These are phyloP conservation scores for Colletotrichum noveboracense DNA, from an alignment of 2,329 filamentous ascomycete genomes.

Conservation along the genomic window DNA sequence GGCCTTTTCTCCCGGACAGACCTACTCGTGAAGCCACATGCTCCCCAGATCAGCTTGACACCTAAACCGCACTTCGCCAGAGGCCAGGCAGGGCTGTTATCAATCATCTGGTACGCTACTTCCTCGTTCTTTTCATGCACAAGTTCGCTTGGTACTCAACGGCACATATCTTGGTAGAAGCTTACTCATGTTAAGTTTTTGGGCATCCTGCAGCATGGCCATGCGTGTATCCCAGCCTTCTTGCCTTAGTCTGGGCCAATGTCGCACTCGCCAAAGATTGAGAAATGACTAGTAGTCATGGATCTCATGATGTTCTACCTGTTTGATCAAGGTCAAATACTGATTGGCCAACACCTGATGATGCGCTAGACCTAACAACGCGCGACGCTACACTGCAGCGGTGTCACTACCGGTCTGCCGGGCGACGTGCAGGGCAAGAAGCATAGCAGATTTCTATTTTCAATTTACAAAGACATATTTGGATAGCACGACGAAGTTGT, in stretches of 20 bases:
- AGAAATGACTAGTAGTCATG: background rate
- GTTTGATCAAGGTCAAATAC: background rate
- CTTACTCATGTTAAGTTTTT: background rate
- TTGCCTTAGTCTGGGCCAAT: background rate
- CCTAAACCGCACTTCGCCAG: background rate
- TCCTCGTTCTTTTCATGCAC: background rate
- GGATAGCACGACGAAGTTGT: background rate
- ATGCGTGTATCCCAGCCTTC: background rate
- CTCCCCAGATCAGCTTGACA: background rate
- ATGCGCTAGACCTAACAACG: background rate
- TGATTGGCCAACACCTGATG: background rate
- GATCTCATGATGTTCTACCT: background rate
- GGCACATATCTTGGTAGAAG: background rate
- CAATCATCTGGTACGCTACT: background rate
- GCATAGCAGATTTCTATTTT: background rate
- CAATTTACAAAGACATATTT: background rate
- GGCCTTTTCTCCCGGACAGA: constrained; percentile 25
- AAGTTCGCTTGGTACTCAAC: background rate
- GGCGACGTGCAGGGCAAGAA: background rate
- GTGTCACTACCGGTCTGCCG: background rate
- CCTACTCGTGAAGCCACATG: constrained; percentile 25
- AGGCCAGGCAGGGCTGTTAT: constrained; percentile 1
- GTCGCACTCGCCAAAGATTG: background rate
- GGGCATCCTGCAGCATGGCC: background rate
- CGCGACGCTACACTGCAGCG: background rate